Evolutionary conservation across 768 basidiomycete genomes (phyloP).

Genomic region (Mrakia gelida): DNA sequence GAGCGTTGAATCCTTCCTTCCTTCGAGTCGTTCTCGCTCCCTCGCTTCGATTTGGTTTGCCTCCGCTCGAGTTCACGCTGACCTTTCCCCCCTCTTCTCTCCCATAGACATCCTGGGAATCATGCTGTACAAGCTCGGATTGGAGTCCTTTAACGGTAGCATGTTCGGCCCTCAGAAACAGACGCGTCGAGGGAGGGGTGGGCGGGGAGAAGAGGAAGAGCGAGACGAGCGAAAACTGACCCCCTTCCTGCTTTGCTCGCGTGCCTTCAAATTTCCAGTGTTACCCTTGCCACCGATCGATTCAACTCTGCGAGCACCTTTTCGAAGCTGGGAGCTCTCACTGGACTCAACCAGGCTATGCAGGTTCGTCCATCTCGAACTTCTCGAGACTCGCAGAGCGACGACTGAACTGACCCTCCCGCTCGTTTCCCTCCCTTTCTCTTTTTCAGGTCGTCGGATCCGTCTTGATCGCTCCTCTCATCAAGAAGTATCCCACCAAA

Average conservation of each 20-base stretch:
- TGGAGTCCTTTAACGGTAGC: slow-evolving; percentile 33
- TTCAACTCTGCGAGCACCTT: slow-evolving; percentile 36
- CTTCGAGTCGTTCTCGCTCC: not conserved
- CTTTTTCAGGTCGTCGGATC: slow-evolving; percentile 36
- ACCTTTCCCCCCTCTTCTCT: not conserved
- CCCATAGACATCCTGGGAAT: slow-evolving; percentile 32
- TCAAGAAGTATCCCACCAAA: slow-evolving; percentile 38
- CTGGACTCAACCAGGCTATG: slow-evolving; percentile 35
- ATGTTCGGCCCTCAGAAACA: not conserved
- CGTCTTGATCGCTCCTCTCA: slow-evolving; percentile 39
- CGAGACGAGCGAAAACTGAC: too few species aligned
- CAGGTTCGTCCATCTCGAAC: too few species aligned
- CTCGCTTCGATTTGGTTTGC: too few species aligned
- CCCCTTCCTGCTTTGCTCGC: too few species aligned
- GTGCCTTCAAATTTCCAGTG: not conserved
- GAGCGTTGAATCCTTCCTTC: not conserved
- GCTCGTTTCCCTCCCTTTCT: not conserved
- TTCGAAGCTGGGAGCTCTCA: slow-evolving; percentile 37
- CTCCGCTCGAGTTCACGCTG: not conserved
- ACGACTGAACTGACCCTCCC: not conserved
- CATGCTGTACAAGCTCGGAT: slow-evolving; percentile 34
- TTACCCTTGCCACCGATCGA: slow-evolving; percentile 35
- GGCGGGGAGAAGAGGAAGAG: too few species aligned
- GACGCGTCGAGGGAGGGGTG: too few species aligned
- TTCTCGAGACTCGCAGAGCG: not conserved